Percentiles rank a stretch among this genome's conserved stretches.
Conservation (phyloP, 2,329 filamentous ascomycete genomes). For the Pseudogymnoascus sp. region DNA sequence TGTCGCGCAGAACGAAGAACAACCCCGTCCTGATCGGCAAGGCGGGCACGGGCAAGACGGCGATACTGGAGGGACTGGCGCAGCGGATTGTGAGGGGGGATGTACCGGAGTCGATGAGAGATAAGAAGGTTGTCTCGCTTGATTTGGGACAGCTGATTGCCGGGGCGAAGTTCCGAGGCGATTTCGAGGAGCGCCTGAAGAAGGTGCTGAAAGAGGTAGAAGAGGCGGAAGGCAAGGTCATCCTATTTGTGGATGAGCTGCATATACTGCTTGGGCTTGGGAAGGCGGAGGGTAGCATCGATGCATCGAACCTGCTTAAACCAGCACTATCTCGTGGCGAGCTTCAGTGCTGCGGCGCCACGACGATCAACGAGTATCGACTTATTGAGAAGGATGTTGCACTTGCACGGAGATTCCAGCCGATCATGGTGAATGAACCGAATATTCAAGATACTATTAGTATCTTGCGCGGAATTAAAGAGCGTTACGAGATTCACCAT, state of each 20-base stretch:
- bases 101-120: slow-evolving; percentile 91
- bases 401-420: slow-evolving; percentile 84
- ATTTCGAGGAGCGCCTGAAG: slow-evolving; percentile 92
- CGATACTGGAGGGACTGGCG: slow-evolving; percentile 82
- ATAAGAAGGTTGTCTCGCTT: slow-evolving; percentile 79
- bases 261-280: slow-evolving; percentile 87
- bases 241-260: slow-evolving; percentile 91
- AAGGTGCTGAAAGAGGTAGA: slow-evolving; percentile 85
- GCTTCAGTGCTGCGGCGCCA: slow-evolving; percentile 90
- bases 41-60: slow-evolving; percentile 84
- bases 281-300: slow-evolving; percentile 92
- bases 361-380: slow-evolving; percentile 85
- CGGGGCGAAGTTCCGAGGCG: slow-evolving; percentile 88
- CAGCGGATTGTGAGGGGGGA: slow-evolving; percentile 85
- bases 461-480: slow-evolving; percentile 92
- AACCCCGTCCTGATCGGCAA: slow-evolving; percentile 79
- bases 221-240: slow-evolving; percentile 79
- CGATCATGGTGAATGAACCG: slow-evolving; percentile 87
- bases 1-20: slow-evolving; percentile 89
- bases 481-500: slow-evolving; percentile 95
- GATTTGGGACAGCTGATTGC: slow-evolving; percentile 91
- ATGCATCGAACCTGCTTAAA: slow-evolving; percentile 91
- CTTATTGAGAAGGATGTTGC: slow-evolving; percentile 94
- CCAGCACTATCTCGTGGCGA: slow-evolving; percentile 88
- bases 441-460: slow-evolving; percentile 88